A percentile compares a stretch with the other conserved stretches of the same genome.
These are phyloP conservation scores for Malus domestica DNA, from an alignment of 306 rosid genomes.

Conservation along the genomic window DNA sequence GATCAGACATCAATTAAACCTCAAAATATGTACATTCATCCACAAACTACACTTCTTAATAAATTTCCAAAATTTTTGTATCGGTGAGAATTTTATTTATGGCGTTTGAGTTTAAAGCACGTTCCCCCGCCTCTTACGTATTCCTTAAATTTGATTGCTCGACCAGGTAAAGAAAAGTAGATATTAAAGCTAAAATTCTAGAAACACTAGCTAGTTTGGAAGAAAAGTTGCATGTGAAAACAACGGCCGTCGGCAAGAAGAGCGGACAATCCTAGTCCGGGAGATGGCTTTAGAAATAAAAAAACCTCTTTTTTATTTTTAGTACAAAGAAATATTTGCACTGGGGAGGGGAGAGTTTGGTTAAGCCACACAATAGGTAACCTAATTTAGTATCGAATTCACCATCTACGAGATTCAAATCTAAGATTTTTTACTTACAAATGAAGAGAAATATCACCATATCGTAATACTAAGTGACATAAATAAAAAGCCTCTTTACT, in stretches of 20 bases:
- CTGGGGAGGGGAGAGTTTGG: accelerated
- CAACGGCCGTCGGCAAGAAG: background rate
- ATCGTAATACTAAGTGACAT: accelerated
- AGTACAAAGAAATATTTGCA: no score
- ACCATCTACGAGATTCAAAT: no score
- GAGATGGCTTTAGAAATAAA: background rate
- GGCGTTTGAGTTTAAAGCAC: background rate
- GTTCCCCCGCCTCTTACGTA: background rate
- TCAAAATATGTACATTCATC: background rate
- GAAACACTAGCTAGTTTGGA: background rate
- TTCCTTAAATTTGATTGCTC: background rate
- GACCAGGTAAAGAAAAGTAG: background rate
- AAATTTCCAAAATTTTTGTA: background rate
- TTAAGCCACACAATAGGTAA: accelerated
- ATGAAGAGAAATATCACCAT: no score
- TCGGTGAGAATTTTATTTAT: background rate
- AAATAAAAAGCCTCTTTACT: no score
- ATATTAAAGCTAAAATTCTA: background rate
- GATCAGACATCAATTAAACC: background rate
- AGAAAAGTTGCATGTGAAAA: conserved; percentile 2
- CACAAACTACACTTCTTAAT: background rate
- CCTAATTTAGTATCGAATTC: no score
- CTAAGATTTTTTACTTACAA: no score
- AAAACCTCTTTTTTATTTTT: background rate
- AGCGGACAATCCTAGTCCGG: background rate